A percentile compares a stretch with the other conserved stretches of the same genome.
Conservation (phyloP, 345 rosid genomes). For the Eucalyptus regnans region DNA sequence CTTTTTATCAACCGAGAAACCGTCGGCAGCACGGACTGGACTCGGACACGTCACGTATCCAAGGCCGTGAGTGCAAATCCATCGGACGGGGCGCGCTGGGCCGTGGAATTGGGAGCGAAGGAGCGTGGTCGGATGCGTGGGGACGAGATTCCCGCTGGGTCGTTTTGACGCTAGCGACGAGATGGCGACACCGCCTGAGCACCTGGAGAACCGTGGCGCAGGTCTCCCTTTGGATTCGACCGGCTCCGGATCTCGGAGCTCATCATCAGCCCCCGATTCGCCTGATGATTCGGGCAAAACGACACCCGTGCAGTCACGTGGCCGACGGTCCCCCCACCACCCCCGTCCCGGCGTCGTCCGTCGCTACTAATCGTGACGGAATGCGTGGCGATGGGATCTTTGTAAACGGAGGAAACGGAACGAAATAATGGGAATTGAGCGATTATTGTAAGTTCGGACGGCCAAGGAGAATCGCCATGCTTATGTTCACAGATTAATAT, state of each 20-base stretch:
- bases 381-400: background rate
- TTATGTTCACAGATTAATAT: background rate
- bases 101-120: background rate
- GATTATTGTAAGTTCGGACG: background rate
- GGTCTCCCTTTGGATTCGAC: background rate
- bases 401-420: background rate
- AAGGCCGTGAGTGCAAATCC: too few relatives aligned
- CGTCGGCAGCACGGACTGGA: background rate
- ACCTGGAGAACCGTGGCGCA: background rate
- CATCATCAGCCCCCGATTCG: background rate
- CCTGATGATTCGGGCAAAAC: background rate
- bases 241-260: background rate
- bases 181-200: background rate
- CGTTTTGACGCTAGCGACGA: background rate
- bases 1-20: background rate
- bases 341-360: background rate
- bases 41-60: too few relatives aligned
- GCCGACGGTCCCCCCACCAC: background rate
- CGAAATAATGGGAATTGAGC: background rate
- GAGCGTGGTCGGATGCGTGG: background rate
- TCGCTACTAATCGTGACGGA: background rate
- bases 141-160: background rate
- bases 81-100: background rate
- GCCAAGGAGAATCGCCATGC: background rate
- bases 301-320: background rate